phyloP scores from a whole-genome alignment of 106 monocot species.

The Dioscorea dumetorum region DNA sequence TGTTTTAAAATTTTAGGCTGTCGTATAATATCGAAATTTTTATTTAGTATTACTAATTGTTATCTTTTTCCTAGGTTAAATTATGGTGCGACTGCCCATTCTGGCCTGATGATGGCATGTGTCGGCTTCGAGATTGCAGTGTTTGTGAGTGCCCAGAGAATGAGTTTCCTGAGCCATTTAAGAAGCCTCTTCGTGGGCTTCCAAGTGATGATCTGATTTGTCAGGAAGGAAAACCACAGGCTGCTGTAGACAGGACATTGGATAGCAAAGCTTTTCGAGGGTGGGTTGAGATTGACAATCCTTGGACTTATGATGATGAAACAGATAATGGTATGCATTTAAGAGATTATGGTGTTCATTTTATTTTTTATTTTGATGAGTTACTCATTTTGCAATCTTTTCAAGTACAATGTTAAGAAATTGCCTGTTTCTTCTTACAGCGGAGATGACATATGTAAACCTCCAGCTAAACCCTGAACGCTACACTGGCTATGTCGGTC shows the following conservation, averaged over 20 bases:
- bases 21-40: no score
- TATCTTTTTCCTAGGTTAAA: constrained; percentile 46
- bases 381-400: not conserved
- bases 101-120: constrained; percentile 98
- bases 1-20: no score
- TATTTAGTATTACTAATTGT: not conserved
- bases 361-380: not conserved
- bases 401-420: not conserved
- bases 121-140: constrained; percentile 82
- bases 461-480: constrained; percentile 94
- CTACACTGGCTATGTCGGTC: constrained; percentile 81
- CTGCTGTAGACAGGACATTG: constrained; percentile 75
- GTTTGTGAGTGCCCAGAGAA: constrained; percentile 92
- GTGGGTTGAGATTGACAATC: constrained; percentile 84
- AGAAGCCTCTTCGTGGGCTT: constrained; percentile 41
- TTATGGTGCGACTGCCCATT: constrained; percentile 98
- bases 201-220: constrained; percentile 59
- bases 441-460: constrained; percentile 96
- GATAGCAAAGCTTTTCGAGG: constrained; percentile 79
- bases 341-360: not conserved
- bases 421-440: constrained; percentile 37
- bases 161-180: constrained; percentile 91
- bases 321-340: constrained; percentile 70
- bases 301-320: constrained; percentile 96
- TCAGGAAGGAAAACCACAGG: constrained; percentile 82